These are phyloP conservation scores for Pharus latifolius DNA, from an alignment of 176 grass and related monocot genomes.

Conservation along the genomic window DNA sequence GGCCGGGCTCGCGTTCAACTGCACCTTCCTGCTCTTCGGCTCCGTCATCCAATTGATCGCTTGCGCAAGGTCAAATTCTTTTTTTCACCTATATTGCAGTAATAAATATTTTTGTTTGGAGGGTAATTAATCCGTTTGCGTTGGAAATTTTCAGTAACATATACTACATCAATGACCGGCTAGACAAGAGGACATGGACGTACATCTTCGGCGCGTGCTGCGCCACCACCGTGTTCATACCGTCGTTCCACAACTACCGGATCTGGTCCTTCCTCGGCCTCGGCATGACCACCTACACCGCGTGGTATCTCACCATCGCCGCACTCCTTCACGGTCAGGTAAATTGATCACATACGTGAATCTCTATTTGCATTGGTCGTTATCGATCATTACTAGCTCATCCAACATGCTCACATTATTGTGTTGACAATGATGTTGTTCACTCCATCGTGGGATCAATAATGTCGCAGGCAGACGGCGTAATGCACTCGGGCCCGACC, in stretches of 20 bases:
- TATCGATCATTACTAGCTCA: not conserved
- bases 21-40: constrained; percentile 60
- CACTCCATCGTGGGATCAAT: not conserved
- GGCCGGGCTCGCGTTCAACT: constrained; percentile 43
- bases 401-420: not conserved
- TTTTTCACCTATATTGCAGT: no score
- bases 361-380: not conserved
- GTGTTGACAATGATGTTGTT: not conserved
- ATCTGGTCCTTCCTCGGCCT: constrained; percentile 55
- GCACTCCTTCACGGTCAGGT: constrained; percentile 41
- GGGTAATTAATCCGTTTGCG: not conserved
- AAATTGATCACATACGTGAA: no score
- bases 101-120: not conserved
- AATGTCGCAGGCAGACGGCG: constrained; percentile 28
- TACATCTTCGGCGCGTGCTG: constrained; percentile 56
- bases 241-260: constrained; percentile 54
- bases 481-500: constrained; percentile 26
- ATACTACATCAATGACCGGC: constrained; percentile 57
- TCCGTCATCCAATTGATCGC: constrained; percentile 57
- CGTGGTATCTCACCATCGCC: constrained; percentile 48
- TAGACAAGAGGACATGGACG: constrained; percentile 61
- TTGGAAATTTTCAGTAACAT: constrained; percentile 24
- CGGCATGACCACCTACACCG: constrained; percentile 54
- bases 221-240: constrained; percentile 53
- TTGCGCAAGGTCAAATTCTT: constrained; percentile 52